A percentile compares a stretch with the other conserved stretches of the same genome.
These are phyloP conservation scores for Malus hybrid DNA, from an alignment of 331 rosid genomes.

Conservation along the genomic window DNA sequence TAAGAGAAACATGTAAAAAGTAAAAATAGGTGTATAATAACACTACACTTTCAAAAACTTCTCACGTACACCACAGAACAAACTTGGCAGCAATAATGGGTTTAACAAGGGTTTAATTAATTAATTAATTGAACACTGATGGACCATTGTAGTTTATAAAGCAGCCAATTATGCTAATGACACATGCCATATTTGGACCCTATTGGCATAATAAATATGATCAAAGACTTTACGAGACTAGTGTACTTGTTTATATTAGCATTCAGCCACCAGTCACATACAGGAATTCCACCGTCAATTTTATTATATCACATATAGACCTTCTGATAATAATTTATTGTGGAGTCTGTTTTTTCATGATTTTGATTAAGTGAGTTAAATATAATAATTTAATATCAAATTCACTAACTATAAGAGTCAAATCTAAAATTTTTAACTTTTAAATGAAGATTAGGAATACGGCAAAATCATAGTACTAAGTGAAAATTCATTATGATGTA, in stretches of 20 bases:
- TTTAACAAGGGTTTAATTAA: background rate
- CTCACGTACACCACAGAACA: background rate
- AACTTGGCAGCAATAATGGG: background rate
- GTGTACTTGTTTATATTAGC: slow-evolving; percentile 14
- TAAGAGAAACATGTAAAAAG: fast-evolving
- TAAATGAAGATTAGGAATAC: too few relatives aligned
- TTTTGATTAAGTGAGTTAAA: background rate
- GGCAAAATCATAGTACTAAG: too few relatives aligned
- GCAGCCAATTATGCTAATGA: slow-evolving; percentile 18
- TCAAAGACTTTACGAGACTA: slow-evolving; percentile 19
- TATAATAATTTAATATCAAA: too few relatives aligned
- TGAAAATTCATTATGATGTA: too few relatives aligned
- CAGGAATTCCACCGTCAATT: slow-evolving; percentile 45
- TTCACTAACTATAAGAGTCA: fast-evolving
- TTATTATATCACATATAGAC: slow-evolving; percentile 30
- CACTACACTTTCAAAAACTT: background rate
- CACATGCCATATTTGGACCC: slow-evolving; percentile 19
- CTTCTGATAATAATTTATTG: background rate
- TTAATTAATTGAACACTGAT: background rate
- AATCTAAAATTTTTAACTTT: too few relatives aligned
- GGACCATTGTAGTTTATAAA: background rate
- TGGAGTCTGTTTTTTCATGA: background rate
- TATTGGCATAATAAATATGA: background rate
- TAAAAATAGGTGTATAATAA: too few relatives aligned
- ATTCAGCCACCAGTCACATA: slow-evolving; percentile 21